Evolutionary conservation across 2,329 filamentous ascomycete species (phyloP).

Genomic region (Rhexocercosporidium sp.): DNA sequence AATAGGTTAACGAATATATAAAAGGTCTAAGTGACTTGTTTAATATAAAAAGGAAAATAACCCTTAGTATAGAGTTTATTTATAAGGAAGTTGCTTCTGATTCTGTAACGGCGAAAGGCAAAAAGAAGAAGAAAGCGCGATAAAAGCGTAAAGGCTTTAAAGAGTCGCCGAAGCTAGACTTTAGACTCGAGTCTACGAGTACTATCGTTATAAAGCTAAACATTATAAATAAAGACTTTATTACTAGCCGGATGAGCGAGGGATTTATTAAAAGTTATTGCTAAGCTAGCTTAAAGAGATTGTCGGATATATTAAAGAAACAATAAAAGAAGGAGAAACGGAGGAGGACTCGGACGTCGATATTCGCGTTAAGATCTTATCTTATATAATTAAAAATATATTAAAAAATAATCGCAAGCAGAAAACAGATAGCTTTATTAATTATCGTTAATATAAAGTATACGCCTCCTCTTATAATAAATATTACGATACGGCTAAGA

Average conservation of each 20-base stretch:
- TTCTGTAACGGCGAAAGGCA: constrained; percentile 26
- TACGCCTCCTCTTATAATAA: constrained; percentile 14
- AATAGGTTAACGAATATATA: constrained; percentile 27
- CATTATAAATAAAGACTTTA: constrained; percentile 30
- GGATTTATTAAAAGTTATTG: constrained; percentile 27
- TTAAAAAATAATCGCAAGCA: constrained; percentile 33
- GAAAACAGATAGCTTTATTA: constrained; percentile 29
- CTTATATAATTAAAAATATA: constrained; percentile 32
- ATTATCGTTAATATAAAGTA: constrained; percentile 23
- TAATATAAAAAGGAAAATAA: constrained; percentile 31
- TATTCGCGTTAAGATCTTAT: constrained; percentile 30
- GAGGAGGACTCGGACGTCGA: constrained; percentile 33
- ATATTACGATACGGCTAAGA: constrained; percentile 16
- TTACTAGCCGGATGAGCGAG: constrained; percentile 31
- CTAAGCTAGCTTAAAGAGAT: constrained; percentile 30
- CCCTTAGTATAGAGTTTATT: constrained; percentile 30
- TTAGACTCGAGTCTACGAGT: constrained; percentile 31
- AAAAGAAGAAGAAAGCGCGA: constrained; percentile 31
- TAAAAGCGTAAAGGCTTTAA: constrained; percentile 27
- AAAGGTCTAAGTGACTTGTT: constrained; percentile 32
- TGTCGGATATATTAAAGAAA: constrained; percentile 30
- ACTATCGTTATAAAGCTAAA: constrained; percentile 26
- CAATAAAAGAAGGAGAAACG: constrained; percentile 34
- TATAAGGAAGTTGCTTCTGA: constrained; percentile 31
- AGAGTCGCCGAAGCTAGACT: constrained; percentile 28